These are phyloP conservation scores for Pseudopyricularia javanii DNA, from an alignment of 2,329 filamentous ascomycete species.

Conservation along the genomic window DNA sequence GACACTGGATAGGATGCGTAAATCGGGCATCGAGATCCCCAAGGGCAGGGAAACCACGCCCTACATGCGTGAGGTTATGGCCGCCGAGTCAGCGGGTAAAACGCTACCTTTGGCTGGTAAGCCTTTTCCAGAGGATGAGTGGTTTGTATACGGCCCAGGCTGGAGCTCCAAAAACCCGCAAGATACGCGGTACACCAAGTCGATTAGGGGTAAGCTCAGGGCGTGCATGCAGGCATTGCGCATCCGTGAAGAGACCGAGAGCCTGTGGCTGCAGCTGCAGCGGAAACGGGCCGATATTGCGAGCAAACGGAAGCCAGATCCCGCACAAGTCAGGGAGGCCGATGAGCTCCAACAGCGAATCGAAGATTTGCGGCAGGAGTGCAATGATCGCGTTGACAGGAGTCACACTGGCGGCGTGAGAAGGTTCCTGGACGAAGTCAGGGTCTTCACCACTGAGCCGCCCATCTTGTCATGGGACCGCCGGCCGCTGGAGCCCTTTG, in stretches of 20 bases:
- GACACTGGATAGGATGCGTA: conserved; percentile 32
- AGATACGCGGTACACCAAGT: too few relatives aligned
- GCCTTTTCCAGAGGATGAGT: too few relatives aligned
- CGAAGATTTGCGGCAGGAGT: background rate
- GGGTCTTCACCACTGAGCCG: conserved; percentile 32
- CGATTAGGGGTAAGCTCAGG: too few relatives aligned
- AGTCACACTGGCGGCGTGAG: conserved; percentile 18
- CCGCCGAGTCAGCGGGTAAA: conserved; percentile 5
- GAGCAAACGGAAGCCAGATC: too few relatives aligned
- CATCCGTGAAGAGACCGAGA: too few relatives aligned
- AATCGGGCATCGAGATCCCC: conserved; percentile 28
- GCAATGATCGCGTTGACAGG: conserved; percentile 13
- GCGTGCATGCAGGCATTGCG: too few relatives aligned
- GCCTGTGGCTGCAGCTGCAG: too few relatives aligned
- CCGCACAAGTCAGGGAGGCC: too few relatives aligned
- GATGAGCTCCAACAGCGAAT: background rate
- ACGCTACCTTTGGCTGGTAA: background rate
- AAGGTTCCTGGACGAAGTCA: conserved; percentile 37
- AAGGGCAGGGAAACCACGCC: conserved; percentile 24
- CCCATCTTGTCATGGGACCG: conserved; percentile 56
- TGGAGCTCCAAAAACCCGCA: too few relatives aligned
- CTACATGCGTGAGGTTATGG: conserved; percentile 11
- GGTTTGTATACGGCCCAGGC: too few relatives aligned
- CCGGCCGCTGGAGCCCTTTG: conserved; percentile 58
- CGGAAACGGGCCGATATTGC: too few relatives aligned